Percentiles rank a stretch among this genome's conserved stretches.
These are phyloP conservation scores for Diversispora epigaea DNA, from an alignment of 192 early-diverging fungal species.

Conservation along the genomic window DNA sequence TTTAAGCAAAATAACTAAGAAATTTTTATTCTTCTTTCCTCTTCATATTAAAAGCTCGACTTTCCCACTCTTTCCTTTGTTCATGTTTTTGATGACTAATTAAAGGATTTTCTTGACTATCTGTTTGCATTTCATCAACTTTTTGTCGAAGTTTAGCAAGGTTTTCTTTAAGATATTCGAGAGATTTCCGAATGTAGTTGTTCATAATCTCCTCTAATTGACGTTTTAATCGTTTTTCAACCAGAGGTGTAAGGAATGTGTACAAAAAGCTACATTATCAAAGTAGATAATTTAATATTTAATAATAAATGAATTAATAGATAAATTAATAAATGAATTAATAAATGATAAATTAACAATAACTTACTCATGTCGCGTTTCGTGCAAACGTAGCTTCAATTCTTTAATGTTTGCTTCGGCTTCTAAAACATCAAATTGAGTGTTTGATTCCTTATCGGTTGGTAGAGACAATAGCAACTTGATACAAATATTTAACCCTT, in stretches of 20 bases:
- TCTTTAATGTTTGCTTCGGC: conserved; percentile 41
- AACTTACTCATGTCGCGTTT: conserved; percentile 51
- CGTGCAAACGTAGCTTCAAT: conserved; percentile 45
- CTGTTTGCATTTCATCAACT: background rate
- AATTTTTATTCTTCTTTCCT: too few species aligned
- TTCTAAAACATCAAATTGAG: conserved; percentile 37
- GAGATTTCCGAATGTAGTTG: background rate
- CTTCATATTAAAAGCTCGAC: background rate
- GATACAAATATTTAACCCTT: conserved; percentile 36
- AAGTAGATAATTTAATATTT: background rate
- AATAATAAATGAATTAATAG: background rate
- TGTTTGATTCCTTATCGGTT: conserved; percentile 6
- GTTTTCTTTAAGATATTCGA: background rate
- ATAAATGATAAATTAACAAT: background rate
- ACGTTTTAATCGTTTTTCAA: background rate
- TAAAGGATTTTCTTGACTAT: background rate
- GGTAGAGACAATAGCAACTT: conserved; percentile 14
- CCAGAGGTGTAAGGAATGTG: background rate
- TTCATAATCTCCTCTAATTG: background rate
- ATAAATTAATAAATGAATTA: background rate
- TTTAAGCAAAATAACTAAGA: too few species aligned
- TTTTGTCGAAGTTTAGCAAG: background rate
- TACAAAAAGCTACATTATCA: background rate
- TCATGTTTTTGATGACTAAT: background rate
- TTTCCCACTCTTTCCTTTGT: background rate